phyloP scores from a whole-genome alignment of 306 rosid genomes.

The Rosa lucieae region DNA sequence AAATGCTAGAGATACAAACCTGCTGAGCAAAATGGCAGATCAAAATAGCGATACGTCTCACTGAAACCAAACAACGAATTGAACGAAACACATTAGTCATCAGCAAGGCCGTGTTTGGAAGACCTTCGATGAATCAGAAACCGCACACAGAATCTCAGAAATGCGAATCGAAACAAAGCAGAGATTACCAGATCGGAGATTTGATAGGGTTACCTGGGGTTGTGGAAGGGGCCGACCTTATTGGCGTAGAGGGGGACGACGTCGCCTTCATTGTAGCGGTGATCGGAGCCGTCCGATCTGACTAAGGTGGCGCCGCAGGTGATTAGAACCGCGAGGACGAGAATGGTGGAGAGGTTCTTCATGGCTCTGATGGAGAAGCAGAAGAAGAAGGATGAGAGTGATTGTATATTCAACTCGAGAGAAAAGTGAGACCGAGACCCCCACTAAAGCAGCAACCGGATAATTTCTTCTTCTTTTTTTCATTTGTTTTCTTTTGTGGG shows the following conservation, averaged over 20 bases:
- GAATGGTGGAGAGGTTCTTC: constrained; percentile 31
- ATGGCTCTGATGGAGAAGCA: constrained; percentile 24
- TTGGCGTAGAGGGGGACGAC: constrained; percentile 74
- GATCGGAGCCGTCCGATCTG: constrained; percentile 67
- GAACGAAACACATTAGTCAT: constrained; percentile 1
- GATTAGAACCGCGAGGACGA: constrained; percentile 42
- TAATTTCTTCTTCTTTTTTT: neutral
- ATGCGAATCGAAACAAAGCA: constrained; percentile 1
- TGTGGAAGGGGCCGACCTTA: constrained; percentile 86
- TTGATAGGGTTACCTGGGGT: constrained; percentile 56
- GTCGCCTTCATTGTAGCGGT: constrained; percentile 61
- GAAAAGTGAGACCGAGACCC: neutral
- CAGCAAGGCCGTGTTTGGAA: neutral
- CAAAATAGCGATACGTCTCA: constrained; percentile 79
- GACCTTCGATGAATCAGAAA: neutral
- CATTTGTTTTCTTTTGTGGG: neutral
- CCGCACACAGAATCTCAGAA: neutral
- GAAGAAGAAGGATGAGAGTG: neutral
- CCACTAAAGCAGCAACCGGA: neutral
- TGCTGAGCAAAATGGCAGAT: constrained; percentile 75
- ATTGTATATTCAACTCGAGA: neutral
- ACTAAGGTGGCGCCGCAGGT: constrained; percentile 34
- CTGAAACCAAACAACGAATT: constrained; percentile 52
- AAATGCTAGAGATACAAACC: constrained; percentile 25
- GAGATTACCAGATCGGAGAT: neutral